A percentile compares a stretch with the other conserved stretches of the same genome.
Conservation (phyloP, 2,329 filamentous ascomycete genomes). For the Anisogramma anomala region DNA sequence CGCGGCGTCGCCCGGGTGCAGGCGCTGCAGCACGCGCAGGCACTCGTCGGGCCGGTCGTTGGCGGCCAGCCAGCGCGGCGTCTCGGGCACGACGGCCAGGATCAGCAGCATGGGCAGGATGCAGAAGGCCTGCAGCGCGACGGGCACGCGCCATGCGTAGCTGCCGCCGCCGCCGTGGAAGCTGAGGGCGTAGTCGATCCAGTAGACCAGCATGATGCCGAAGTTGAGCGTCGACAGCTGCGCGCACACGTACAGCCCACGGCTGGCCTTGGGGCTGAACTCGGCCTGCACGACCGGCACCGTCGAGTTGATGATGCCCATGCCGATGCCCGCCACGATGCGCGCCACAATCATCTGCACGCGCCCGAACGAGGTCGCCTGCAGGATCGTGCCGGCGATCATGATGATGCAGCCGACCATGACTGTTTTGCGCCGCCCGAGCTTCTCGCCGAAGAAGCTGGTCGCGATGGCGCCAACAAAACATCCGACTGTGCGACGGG, state of each 20-base stretch:
- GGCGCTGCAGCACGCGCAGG: background rate
- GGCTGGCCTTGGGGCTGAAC: background rate
- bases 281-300: slow-evolving; percentile 1
- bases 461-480: background rate
- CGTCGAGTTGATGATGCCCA: background rate
- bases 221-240: background rate
- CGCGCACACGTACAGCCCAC: background rate
- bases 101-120: background rate
- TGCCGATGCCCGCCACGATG: background rate
- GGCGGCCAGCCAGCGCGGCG: slow-evolving; percentile 1
- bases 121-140: background rate
- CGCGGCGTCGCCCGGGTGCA: background rate
- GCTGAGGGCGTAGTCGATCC: slow-evolving; percentile 1
- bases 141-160: background rate
- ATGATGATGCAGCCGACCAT: background rate
- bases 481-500: too few relatives aligned
- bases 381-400: background rate
- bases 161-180: background rate
- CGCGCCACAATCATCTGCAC: background rate
- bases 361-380: background rate
- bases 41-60: background rate
- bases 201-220: background rate
- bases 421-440: background rate
- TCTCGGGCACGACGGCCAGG: background rate
- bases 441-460: background rate